Base-by-base conservation (phyloP, 257 asterid genomes). In the Nicotiana tomentosiformis region DNA sequence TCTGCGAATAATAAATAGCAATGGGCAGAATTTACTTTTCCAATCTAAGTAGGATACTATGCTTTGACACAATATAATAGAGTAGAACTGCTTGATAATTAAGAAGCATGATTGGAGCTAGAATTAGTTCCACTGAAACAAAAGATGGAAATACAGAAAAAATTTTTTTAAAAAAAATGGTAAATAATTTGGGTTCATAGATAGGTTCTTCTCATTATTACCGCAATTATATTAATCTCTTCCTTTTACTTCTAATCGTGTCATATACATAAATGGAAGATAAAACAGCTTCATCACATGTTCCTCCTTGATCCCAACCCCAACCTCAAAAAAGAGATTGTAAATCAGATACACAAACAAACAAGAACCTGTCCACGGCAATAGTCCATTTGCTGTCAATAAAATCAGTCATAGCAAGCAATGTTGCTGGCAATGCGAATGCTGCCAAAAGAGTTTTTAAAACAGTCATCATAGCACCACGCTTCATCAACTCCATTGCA, bases 381-480 rank as follows among this genome's bases (percentile, higher is more conserved):
- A 96, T 84, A 46, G 97, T 84, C 99, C 99, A 96, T 79, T 90
- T 93, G 95, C 97, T 94, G 91, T 96, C 99, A 55, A 96, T 96
- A 78, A 96, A 93, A 86, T 92, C 92, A 26, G 96, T 91, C 61
- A 92, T 90, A 84, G 90, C 74, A 58, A 94, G 92, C 83, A 96
- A 89, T 43, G 98, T 86, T 70, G 97, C 90, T 20, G 99, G 99
- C 97, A 97, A 96, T 82, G 98, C 99, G 80, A 96, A 89, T 57
- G 99, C 99, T 15, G 93, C 78, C 84, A 94, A 86, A 86, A 96
- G 92, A 70, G 91, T 5, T 87, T 94, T 88, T 82, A 96, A 90
- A 68, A 96, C 97, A 66, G 99, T 96, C 95, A 94, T 83, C 99
- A 94, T 96, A 82, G 98, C 99, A 65, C 99, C 99, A 81, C 84